Percentiles rank a stretch among this genome's conserved stretches.
phyloP scores from a whole-genome alignment of 2,329 filamentous ascomycete species.

The Neopestalotiopsis sp. region DNA sequence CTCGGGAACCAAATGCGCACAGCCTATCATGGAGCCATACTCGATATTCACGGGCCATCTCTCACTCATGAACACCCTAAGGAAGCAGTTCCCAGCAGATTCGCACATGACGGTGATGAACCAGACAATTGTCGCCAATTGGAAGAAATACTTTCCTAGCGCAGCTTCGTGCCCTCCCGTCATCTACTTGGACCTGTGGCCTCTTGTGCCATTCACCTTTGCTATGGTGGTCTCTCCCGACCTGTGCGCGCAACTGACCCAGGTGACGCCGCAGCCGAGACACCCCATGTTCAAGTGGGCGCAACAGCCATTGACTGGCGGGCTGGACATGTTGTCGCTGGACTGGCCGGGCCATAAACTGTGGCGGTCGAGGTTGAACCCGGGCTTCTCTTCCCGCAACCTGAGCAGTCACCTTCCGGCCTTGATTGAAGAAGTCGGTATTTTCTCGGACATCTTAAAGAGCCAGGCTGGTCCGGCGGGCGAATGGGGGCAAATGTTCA shows the following conservation, averaged over 20 bases:
- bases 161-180: conserved; percentile 20
- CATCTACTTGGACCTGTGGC: conserved; percentile 29
- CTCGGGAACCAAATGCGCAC: not conserved
- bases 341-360: conserved; percentile 8
- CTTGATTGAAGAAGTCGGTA: conserved; percentile 21
- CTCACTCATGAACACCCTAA: not conserved
- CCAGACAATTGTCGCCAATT: conserved; percentile 17
- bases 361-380: conserved; percentile 22
- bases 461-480: conserved; percentile 13
- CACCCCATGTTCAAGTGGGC: conserved; percentile 20
- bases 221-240: conserved; percentile 15
- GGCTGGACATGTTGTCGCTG: conserved; percentile 20
- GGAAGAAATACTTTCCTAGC: conserved; percentile 23
- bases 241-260: conserved; percentile 21
- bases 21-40: conserved; percentile 5
- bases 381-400: conserved; percentile 18
- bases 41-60: conserved; percentile 11
- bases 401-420: conserved; percentile 1
- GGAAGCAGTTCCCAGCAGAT: conserved; percentile 11
- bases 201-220: conserved; percentile 23
- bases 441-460: conserved; percentile 20
- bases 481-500: conserved; percentile 21
- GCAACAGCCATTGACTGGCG: conserved; percentile 17
- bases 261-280: conserved; percentile 20
- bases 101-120: conserved; percentile 12